A percentile compares a stretch with the other conserved stretches of the same genome.
phyloP scores from a whole-genome alignment of 352 stramenopile species.

The Phytophthora meadii region DNA sequence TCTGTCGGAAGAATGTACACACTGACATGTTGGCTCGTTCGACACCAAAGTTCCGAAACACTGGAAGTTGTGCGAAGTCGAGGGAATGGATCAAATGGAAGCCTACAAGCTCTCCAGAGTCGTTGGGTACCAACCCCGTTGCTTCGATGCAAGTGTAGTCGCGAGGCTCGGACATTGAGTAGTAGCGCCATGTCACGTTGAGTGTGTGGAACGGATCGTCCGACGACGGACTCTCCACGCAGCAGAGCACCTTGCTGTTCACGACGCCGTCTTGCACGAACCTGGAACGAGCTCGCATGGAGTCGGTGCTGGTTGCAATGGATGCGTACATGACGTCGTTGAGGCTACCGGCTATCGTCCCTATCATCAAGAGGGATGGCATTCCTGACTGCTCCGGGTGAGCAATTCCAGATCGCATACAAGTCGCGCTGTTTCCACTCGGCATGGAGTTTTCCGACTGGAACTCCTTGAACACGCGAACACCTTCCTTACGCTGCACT shows the following conservation, averaged over 20 bases:
- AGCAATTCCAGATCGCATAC: slow-evolving; percentile 27
- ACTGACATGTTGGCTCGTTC: slow-evolving; percentile 58
- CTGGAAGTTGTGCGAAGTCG: slow-evolving; percentile 49
- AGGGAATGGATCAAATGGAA: slow-evolving; percentile 71
- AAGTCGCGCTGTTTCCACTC: slow-evolving; percentile 33
- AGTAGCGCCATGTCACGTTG: slow-evolving; percentile 59
- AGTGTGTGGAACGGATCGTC: slow-evolving; percentile 62
- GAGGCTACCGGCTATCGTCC: slow-evolving; percentile 45
- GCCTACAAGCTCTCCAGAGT: slow-evolving; percentile 50
- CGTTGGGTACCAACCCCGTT: slow-evolving; percentile 45
- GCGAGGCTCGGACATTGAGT: slow-evolving; percentile 44
- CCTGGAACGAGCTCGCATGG: slow-evolving; percentile 47
- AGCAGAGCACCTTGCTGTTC: slow-evolving; percentile 43
- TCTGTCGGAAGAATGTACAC: slow-evolving; percentile 53
- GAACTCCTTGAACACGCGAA: slow-evolving; percentile 49
- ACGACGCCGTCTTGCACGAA: slow-evolving; percentile 59
- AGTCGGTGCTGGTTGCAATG: slow-evolving; percentile 39
- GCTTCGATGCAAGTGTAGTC: slow-evolving; percentile 69
- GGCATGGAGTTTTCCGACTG: slow-evolving; percentile 28
- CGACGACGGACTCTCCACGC: slow-evolving; percentile 35
- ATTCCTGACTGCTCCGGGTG: slow-evolving; percentile 26
- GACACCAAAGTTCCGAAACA: slow-evolving; percentile 40
- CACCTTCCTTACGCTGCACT: slow-evolving; percentile 47
- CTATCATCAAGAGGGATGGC: slow-evolving; percentile 41
- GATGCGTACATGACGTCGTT: slow-evolving; percentile 69